Conservation (phyloP, 768 basidiomycete genomes). For the Aureoboletus auriporus region DNA sequence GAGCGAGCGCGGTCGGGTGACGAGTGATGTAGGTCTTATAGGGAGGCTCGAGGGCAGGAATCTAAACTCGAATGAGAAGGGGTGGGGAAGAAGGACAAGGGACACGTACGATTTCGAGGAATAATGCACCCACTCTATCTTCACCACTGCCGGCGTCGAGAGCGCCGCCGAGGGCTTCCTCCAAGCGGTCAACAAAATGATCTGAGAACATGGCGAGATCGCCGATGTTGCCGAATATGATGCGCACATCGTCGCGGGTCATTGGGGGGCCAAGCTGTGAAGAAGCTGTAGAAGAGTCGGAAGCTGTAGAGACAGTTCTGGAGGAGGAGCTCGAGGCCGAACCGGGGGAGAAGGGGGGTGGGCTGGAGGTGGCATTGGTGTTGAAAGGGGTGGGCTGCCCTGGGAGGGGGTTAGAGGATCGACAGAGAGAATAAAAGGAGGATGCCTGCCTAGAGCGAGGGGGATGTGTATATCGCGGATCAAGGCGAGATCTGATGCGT, state of each 20-base stretch:
- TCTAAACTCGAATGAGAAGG: constrained; percentile 35
- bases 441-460: constrained; percentile 61
- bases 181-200: constrained; percentile 57
- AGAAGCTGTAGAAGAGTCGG: constrained; percentile 49
- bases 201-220: constrained; percentile 75
- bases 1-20: constrained; percentile 70
- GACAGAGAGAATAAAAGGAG: constrained; percentile 5
- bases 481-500: constrained; percentile 78
- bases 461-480: constrained; percentile 78
- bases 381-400: constrained; percentile 40
- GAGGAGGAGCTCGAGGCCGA: constrained; percentile 36
- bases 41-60: constrained; percentile 63
- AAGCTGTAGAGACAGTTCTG: constrained; percentile 41
- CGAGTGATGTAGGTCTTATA: constrained; percentile 81
- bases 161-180: constrained; percentile 59
- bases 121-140: constrained; percentile 67
- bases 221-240: constrained; percentile 73
- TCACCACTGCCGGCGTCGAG: constrained; percentile 64
- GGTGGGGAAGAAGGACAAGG: not conserved
- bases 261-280: constrained; percentile 55
- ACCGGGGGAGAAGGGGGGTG: constrained; percentile 26
- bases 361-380: constrained; percentile 22
- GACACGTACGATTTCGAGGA: constrained; percentile 61
- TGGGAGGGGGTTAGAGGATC: constrained; percentile 18
- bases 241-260: constrained; percentile 62